Evolutionary conservation across 2,329 filamentous ascomycete species (phyloP).

Genomic region (Hortaea sp.): DNA sequence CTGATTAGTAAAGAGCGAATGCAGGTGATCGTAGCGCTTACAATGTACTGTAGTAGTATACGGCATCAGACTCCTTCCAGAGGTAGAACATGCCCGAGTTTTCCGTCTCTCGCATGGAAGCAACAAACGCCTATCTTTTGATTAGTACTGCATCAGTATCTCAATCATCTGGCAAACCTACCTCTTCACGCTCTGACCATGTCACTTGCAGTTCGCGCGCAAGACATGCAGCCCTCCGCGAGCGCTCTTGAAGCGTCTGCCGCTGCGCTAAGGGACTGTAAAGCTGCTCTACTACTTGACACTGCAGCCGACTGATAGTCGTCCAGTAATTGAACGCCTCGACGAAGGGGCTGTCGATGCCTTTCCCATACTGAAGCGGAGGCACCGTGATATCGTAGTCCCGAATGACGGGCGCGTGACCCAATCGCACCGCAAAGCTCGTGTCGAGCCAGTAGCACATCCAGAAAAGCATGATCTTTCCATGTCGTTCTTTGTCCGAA

Average conservation of each 20-base stretch:
- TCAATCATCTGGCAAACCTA: background rate
- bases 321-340: conserved; percentile 39
- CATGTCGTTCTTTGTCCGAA: conserved; percentile 5
- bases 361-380: conserved; percentile 13
- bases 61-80: conserved; percentile 3
- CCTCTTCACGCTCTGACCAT: background rate
- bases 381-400: conserved; percentile 51
- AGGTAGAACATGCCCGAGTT: background rate
- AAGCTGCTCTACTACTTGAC: conserved; percentile 2
- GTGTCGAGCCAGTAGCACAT: conserved; percentile 50
- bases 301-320: background rate
- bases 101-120: background rate
- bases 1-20: background rate
- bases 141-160: too few species aligned
- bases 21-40: background rate
- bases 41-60: conserved; percentile 10
- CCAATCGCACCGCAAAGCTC: conserved; percentile 48
- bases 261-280: conserved; percentile 3
- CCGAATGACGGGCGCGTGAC: conserved; percentile 44
- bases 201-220: background rate
- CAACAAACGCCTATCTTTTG: too few species aligned
- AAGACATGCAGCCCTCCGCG: background rate
- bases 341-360: conserved; percentile 32
- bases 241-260: conserved; percentile 1
- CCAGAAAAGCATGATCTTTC: conserved; percentile 45